Percentiles rank a stretch among this genome's conserved stretches.
Evolutionary conservation across 306 rosid species (phyloP).

Genomic region (Lablab purpureus): DNA sequence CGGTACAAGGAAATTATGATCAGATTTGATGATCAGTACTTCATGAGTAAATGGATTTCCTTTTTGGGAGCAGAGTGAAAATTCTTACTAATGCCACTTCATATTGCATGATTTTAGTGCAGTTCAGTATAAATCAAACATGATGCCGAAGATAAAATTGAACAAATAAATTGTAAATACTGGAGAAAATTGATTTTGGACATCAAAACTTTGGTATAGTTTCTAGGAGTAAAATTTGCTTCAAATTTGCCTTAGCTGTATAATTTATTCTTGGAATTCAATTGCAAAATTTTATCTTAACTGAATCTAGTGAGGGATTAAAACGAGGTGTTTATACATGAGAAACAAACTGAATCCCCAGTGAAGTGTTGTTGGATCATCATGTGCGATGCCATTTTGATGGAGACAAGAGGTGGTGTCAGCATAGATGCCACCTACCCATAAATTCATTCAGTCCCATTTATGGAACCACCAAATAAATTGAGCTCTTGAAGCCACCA

Average conservation of each 20-base stretch:
- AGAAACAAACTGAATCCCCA: not conserved
- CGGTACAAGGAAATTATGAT: not conserved
- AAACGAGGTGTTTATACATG: not conserved
- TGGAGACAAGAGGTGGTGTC: not conserved
- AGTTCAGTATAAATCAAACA: not conserved
- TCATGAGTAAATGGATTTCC: not conserved
- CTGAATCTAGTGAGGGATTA: not conserved
- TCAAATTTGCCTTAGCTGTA: not conserved
- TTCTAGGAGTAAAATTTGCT: not conserved
- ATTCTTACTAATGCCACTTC: not conserved
- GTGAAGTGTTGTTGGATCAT: not conserved
- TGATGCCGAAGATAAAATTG: not conserved
- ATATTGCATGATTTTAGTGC: not conserved
- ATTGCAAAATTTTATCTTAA: not conserved
- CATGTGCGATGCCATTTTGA: not conserved
- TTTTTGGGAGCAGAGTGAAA: not conserved
- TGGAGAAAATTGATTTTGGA: not conserved
- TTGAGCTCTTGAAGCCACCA: not conserved
- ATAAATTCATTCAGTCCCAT: not conserved
- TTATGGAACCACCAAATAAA: not conserved
- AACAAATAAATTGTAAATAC: not conserved
- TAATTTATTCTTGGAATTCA: not conserved
- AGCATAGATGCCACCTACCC: not conserved
- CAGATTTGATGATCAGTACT: constrained; percentile 11
- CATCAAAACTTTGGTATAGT: not conserved